A percentile compares a stretch with the other conserved stretches of the same genome.
Conservation (phyloP, 2,329 filamentous ascomycete species). For the Stemphylium vesicarium region DNA sequence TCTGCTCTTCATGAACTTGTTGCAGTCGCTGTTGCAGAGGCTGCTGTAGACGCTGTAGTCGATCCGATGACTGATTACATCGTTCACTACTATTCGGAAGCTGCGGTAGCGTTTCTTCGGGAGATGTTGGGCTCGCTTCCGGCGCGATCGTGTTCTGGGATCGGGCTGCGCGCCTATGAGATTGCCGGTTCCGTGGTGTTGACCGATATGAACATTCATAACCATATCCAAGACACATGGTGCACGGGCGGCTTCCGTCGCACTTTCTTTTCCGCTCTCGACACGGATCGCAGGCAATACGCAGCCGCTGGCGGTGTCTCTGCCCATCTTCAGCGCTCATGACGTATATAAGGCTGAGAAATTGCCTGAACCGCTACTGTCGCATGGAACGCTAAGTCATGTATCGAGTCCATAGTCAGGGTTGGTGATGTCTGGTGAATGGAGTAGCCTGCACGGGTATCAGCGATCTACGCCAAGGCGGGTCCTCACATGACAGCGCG, state of each 20-base stretch:
- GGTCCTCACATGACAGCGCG: constrained; percentile 23
- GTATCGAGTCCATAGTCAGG: too few relatives aligned
- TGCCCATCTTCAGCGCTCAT: neutral
- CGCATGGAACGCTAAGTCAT: too few relatives aligned
- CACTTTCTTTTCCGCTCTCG: neutral
- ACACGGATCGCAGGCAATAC: neutral
- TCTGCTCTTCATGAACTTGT: neutral
- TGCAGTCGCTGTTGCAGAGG: neutral
- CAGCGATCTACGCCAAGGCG: neutral
- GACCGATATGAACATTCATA: neutral
- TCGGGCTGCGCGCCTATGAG: neutral
- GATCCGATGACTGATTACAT: neutral
- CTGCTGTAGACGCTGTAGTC: neutral
- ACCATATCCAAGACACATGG: neutral
- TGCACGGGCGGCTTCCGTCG: neutral
- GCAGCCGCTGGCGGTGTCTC: neutral
- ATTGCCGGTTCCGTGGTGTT: neutral
- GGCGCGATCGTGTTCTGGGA: neutral
- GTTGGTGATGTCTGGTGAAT: too few relatives aligned
- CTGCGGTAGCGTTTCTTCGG: neutral
- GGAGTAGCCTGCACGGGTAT: too few relatives aligned
- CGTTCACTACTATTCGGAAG: neutral
- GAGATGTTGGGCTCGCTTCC: neutral
- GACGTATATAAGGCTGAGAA: neutral
- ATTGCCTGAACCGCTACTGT: too few relatives aligned